Conservation (phyloP, 2,329 filamentous ascomycete species). For the Aspergillus proliferans region DNA sequence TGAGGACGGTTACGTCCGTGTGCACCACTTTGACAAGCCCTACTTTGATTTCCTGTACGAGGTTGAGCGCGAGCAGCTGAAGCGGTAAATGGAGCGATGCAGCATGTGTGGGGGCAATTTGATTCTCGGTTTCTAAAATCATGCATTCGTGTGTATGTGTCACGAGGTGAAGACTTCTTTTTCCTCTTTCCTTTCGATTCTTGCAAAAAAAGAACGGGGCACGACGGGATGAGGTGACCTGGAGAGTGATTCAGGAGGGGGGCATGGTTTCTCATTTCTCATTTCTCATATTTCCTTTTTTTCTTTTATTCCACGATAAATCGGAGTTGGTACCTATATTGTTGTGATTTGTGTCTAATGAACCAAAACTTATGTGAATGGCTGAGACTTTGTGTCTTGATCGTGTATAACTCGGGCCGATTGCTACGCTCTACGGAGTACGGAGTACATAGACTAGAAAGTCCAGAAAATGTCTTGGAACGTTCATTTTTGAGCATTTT, state of each 20-base stretch:
- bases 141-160: conserved; percentile 30
- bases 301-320: conserved; percentile 33
- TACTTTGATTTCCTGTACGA: conserved; percentile 99
- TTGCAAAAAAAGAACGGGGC: conserved; percentile 9
- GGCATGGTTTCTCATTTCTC: conserved; percentile 15
- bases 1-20: conserved; percentile 96
- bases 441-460: too few species aligned
- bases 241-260: conserved; percentile 18
- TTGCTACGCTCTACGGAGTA: background rate
- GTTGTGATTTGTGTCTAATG: conserved; percentile 27
- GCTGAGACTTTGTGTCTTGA: background rate
- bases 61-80: conserved; percentile 75
- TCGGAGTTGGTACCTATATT: conserved; percentile 33
- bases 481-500: too few species aligned
- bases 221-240: conserved; percentile 24
- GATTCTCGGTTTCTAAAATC: conserved; percentile 16
- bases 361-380: conserved; percentile 20
- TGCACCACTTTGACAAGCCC: conserved; percentile 96
- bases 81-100: conserved; percentile 30
- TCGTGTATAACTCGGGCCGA: background rate
- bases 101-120: conserved; percentile 1
- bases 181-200: background rate
- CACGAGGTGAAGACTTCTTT: conserved; percentile 27
- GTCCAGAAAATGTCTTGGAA: too few species aligned
- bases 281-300: conserved; percentile 25